phyloP scores from a whole-genome alignment of 208 protist species.

The Wallacemonas rigidus region DNA sequence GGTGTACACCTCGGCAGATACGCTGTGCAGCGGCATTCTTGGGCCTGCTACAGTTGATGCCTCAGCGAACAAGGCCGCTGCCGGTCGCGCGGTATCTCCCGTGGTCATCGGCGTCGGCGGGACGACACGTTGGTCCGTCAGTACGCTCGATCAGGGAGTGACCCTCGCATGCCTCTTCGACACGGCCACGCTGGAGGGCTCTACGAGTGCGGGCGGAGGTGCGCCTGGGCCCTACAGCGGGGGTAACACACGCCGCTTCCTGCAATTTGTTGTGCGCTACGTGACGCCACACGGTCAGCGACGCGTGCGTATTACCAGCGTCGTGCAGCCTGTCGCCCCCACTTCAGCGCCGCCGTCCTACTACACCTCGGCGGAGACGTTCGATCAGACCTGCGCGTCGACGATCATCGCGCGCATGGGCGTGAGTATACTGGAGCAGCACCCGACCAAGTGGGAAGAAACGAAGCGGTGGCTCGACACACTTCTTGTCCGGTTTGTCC shows the following conservation, averaged over 20 bases:
- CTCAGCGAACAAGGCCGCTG: conserved; percentile 35
- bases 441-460: conserved; percentile 83
- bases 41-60: conserved; percentile 70
- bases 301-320: conserved; percentile 90
- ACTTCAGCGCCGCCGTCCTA: conserved; percentile 37
- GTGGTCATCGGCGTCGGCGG: conserved; percentile 61
- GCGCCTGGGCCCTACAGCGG: not conserved
- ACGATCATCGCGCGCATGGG: conserved; percentile 80
- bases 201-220: not conserved
- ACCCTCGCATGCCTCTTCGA: conserved; percentile 79
- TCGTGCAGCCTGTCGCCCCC: conserved; percentile 67
- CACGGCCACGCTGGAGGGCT: conserved; percentile 56
- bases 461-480: conserved; percentile 98
- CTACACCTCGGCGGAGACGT: conserved; percentile 60
- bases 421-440: conserved; percentile 67
- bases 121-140: conserved; percentile 70
- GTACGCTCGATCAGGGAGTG: conserved; percentile 56
- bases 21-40: conserved; percentile 66
- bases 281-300: conserved; percentile 71
- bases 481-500: conserved; percentile 96
- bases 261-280: conserved; percentile 97
- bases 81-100: conserved; percentile 39
- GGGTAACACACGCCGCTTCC: conserved; percentile 58
- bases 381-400: conserved; percentile 96
- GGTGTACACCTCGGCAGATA: conserved; percentile 74